Evolutionary conservation across 106 monocot genomes (phyloP).

Genomic region (Gastrodia elata): DNA sequence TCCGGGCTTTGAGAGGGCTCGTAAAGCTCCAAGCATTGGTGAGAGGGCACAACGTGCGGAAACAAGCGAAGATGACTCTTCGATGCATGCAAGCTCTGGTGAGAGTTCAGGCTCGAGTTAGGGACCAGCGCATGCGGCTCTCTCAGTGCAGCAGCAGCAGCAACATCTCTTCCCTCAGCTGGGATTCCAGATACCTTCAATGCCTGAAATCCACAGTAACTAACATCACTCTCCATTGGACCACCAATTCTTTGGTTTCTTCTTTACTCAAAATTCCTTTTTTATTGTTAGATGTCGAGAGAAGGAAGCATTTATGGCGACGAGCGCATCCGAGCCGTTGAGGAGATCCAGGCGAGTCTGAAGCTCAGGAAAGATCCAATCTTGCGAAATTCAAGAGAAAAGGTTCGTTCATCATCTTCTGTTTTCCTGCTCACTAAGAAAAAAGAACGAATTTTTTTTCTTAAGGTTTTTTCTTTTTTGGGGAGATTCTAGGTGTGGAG

Average conservation of each 20-base stretch:
- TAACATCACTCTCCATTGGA: neutral
- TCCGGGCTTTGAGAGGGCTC: conserved; percentile 75
- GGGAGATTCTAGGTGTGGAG: conserved; percentile 68
- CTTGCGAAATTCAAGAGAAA: conserved; percentile 63
- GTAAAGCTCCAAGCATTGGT: conserved; percentile 96
- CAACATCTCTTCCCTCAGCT: conserved; percentile 63
- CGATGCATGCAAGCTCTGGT: conserved; percentile 96
- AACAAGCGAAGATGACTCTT: conserved; percentile 91
- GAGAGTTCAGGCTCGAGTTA: conserved; percentile 64
- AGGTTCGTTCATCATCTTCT: conserved; percentile 7
- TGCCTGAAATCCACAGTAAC: conserved; percentile 55
- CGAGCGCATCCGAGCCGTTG: conserved; percentile 45
- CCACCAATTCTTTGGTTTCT: neutral
- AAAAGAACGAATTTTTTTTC: neutral
- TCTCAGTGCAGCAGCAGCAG: conserved; percentile 38
- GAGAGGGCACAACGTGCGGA: conserved; percentile 87
- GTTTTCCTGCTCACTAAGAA: conserved; percentile 3
- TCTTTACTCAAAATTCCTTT: neutral
- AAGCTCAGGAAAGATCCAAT: conserved; percentile 48
- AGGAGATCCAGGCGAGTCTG: conserved; percentile 66
- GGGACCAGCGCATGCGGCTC: conserved; percentile 71
- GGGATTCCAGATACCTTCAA: conserved; percentile 48
- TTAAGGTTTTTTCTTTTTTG: no score
- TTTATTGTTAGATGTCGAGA: conserved; percentile 41
- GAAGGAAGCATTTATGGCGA: conserved; percentile 57